A percentile compares a stretch with the other conserved stretches of the same genome.
These are phyloP conservation scores for Aspergillus leporis DNA, from an alignment of 495 filamentous ascomycete genomes.

Conservation along the genomic window DNA sequence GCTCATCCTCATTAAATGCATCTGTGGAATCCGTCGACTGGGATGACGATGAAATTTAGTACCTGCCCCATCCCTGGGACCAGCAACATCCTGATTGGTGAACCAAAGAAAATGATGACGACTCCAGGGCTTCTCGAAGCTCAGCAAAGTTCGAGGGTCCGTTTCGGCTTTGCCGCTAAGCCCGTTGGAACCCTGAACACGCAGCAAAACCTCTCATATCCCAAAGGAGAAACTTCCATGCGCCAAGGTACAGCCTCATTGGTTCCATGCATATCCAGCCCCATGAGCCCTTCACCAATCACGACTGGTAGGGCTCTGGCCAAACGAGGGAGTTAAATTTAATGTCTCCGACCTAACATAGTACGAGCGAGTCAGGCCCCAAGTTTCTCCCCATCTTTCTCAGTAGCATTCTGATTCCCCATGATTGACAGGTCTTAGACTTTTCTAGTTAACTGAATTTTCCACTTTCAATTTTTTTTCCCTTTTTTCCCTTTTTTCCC, in stretches of 20 bases:
- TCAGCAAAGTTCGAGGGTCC: slow-evolving; percentile 19
- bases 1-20: slow-evolving; percentile 21
- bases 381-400: neutral
- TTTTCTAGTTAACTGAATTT: neutral
- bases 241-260: neutral
- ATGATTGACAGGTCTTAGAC: slow-evolving; percentile 12
- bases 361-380: neutral
- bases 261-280: neutral
- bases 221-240: slow-evolving; percentile 18
- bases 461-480: neutral
- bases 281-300: slow-evolving; percentile 7
- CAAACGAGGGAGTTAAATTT: slow-evolving; percentile 15
- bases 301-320: neutral
- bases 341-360: slow-evolving; percentile 1
- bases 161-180: slow-evolving; percentile 19
- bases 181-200: slow-evolving; percentile 9
- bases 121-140: slow-evolving; percentile 25
- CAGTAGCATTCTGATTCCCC: neutral
- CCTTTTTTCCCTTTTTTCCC: neutral
- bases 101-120: slow-evolving; percentile 20
- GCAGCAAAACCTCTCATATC: slow-evolving; percentile 3
- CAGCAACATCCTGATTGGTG: neutral
- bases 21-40: slow-evolving; percentile 10
- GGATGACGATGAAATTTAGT: slow-evolving; percentile 15
- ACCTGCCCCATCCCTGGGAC: slow-evolving; percentile 11